Evolutionary conservation across 2,329 filamentous ascomycete species (phyloP), one percentile per base, ranked within the genome.

Genomic region (Aureobasidium mangrovei): DNA sequence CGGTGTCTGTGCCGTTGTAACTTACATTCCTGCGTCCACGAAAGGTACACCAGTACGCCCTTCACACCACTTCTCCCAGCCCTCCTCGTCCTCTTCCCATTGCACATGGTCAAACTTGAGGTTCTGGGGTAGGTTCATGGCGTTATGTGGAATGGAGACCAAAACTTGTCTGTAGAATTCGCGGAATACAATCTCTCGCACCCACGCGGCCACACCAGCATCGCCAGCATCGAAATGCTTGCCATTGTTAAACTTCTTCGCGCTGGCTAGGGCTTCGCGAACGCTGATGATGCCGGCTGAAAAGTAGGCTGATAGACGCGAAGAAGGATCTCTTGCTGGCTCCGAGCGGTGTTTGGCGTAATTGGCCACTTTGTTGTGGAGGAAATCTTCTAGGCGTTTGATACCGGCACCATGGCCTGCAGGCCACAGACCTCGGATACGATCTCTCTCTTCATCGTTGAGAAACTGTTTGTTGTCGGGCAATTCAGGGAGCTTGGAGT

Each of bases 171-270:
- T 67, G 61, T 77, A 77, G 27, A 77, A 68, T 57, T 78, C 75
- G 1, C 75, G 70, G 60, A 77, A 77, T 3, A 75, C 73, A 48
- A 78, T 68, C 60, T 78, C 75, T 7, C 75, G 74, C 1, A 78
- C 74, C 74, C 74, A 77, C 7, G 68, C 61, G 35, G 69, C 72
- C 0, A 68, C 58, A 8, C 64, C 66, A 4, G 65, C 59, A 7
- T 70, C 67, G 4, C 63, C 61, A 1, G 45, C 44, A 45, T 67
- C 71, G 60, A 77, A 77, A 55, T 77, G 70, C 7, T 68, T 65
- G 54, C 67, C 65, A 7, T 67, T 60, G 60, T 77, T 76, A 60
- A 67, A 66, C 51, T 74, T 65, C 29, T 65, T 66, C 8, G 73
- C 67, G 40, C 67, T 64, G 27, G 67, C 64, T 2, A 77, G 67